These are phyloP conservation scores for Venturia pyrina DNA, from an alignment of 2,329 filamentous ascomycete species.

Conservation along the genomic window DNA sequence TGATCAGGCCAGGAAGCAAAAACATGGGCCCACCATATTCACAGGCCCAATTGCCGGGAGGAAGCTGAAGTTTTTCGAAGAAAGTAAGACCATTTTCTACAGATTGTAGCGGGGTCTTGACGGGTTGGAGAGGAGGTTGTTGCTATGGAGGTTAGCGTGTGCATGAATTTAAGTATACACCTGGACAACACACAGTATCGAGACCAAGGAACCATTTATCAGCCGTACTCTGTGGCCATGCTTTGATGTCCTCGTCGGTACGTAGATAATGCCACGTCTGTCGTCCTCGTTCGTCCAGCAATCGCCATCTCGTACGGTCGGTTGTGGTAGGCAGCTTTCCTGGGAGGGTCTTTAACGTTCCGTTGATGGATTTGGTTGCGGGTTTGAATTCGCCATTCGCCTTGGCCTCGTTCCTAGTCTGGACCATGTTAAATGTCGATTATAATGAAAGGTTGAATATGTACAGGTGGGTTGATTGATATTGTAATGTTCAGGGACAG, in stretches of 20 bases:
- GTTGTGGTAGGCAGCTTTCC: conserved; percentile 40
- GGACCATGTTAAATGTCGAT: not conserved
- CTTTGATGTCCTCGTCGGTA: conserved; percentile 56
- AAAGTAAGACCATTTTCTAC: conserved; percentile 78
- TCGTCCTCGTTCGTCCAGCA: conserved; percentile 70
- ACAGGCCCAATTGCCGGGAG: conserved; percentile 88
- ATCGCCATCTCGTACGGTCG: conserved; percentile 73
- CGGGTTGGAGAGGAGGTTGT: conserved; percentile 59
- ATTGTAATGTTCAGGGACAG: too few species aligned
- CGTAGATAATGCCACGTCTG: conserved; percentile 91
- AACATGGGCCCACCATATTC: conserved; percentile 99
- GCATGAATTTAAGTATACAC: not conserved
- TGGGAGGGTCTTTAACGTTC: not conserved
- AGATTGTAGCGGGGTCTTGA: conserved; percentile 64
- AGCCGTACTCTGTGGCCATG: conserved; percentile 80
- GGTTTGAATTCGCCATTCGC: not conserved
- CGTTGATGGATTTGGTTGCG: not conserved
- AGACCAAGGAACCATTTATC: conserved; percentile 84
- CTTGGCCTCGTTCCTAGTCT: not conserved
- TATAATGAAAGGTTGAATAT: not conserved
- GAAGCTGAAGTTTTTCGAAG: conserved; percentile 81
- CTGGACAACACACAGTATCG: conserved; percentile 49
- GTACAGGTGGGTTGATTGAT: not conserved
- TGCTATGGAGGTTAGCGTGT: conserved; percentile 40
- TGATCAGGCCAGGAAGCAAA: conserved; percentile 72